Conservation (phyloP, 2,329 filamentous ascomycete genomes). For the Sporothrix euskadiensis region DNA sequence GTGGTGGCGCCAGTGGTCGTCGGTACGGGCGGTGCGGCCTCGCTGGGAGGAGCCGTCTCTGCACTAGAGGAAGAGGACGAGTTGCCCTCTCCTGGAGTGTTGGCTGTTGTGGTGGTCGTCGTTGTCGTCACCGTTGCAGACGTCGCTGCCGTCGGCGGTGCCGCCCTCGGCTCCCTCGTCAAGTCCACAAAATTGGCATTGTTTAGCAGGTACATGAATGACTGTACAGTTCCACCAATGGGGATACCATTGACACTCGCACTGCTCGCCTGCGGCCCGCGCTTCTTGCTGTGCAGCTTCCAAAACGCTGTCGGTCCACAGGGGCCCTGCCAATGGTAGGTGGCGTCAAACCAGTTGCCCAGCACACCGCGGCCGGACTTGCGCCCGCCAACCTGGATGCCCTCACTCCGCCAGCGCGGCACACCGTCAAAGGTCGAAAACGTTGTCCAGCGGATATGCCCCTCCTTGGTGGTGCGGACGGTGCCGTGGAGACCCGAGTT, state of each 20-base stretch:
- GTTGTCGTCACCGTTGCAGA: conserved; percentile 26
- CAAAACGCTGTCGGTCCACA: conserved; percentile 72
- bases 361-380: conserved; percentile 66
- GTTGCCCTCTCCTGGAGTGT: background rate
- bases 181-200: background rate
- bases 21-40: background rate
- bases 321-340: conserved; percentile 68
- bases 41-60: no score
- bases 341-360: conserved; percentile 78
- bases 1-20: background rate
- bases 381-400: conserved; percentile 70
- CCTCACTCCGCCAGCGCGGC: conserved; percentile 74
- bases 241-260: background rate
- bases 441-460: conserved; percentile 74
- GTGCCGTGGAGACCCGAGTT: conserved; percentile 65
- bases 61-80: background rate
- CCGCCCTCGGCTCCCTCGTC: background rate
- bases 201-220: conserved; percentile 26
- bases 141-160: conserved; percentile 28
- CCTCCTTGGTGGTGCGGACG: conserved; percentile 66
- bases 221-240: conserved; percentile 7
- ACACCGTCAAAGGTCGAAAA: conserved; percentile 64
- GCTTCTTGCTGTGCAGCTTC: conserved; percentile 55
- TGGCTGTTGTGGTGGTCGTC: conserved; percentile 23
- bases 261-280: background rate